Base-by-base conservation (phyloP, 257 asterid genomes). In the Solanum arcanum region DNA sequence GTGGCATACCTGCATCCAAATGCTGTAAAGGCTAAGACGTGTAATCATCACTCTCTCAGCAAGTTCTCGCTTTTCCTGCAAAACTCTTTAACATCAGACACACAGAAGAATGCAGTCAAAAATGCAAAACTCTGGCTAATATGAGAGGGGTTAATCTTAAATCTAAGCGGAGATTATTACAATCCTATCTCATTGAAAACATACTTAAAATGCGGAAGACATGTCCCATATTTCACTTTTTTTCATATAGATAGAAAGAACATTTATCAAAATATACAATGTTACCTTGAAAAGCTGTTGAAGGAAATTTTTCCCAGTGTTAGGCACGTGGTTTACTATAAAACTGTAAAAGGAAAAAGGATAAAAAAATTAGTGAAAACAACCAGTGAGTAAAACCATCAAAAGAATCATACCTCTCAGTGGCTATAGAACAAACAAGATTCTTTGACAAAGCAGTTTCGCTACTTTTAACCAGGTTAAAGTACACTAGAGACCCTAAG, bases 11-110 rank as follows among this genome's bases (percentile, higher is more conserved):
- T 94, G 91, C 60, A 95, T 95, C 97, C 98, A 93, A 89, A 89
- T 91, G 8, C 91, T 91, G 41, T 93, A 94, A 11, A 94, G 90
- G 88, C 90, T 91, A 82, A 94, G 96, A 25, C 97, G 93, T 2
- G 98, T 94, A 70, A 93, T 88, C 98, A 94, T 94, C 88, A 93
- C 98, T 92, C 97, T 91, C 88, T 94, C 96, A 69, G 95, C 97
- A 86, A 95, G 96, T 70, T 92, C 94, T 87, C 89, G 94, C 41
- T 92, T 91, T 90, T 95, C 98, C 97, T 94, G 94, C 52, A 46
- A 73, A 88, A 73, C 39, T 64, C 39, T 64, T 81, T 41, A 41
- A 14, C 78, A 84, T 84, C 25, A 66, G 12, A 64, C 64, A 6
- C 41, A 41, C 18, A 37, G 12, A 44, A 23, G 60, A 23, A 56